Conservation (phyloP, 23 red algal species). For the Gracilaria vermiculophylla region DNA sequence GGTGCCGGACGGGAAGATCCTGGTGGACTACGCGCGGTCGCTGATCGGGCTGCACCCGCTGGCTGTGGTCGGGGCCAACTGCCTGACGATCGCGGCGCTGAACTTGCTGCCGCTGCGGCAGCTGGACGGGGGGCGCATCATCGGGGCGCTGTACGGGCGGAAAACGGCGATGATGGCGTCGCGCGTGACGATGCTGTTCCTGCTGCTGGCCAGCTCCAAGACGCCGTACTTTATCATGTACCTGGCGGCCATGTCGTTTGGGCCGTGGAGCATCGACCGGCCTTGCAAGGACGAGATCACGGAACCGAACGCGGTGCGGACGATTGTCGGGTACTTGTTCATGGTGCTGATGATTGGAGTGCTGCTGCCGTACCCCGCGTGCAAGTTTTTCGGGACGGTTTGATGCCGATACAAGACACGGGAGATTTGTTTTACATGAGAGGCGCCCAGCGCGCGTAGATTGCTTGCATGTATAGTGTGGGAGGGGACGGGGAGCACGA, state of each 20-base stretch:
- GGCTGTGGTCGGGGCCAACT: constrained; percentile 74
- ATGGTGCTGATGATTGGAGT: constrained; percentile 80
- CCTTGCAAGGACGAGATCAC: constrained; percentile 78
- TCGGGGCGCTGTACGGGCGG: constrained; percentile 71
- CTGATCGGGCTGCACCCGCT: constrained; percentile 76
- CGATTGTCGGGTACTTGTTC: constrained; percentile 69
- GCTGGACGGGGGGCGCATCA: constrained; percentile 82
- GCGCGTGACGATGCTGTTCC: constrained; percentile 72
- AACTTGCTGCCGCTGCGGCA: constrained; percentile 83
- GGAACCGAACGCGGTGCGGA: constrained; percentile 64
- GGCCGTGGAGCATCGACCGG: constrained; percentile 85
- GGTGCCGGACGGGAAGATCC: constrained; percentile 42
- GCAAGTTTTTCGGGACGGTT: constrained; percentile 56
- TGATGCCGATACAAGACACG: too few relatives aligned
- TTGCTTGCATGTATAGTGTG: too few relatives aligned
- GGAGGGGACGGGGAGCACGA: not conserved
- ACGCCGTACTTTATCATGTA: constrained; percentile 70
- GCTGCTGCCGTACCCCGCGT: constrained; percentile 63
- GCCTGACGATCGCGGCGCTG: constrained; percentile 69
- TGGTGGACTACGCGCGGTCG: constrained; percentile 30
- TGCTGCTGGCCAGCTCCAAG: constrained; percentile 61
- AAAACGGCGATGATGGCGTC: constrained; percentile 62
- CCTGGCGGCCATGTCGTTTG: constrained; percentile 67
- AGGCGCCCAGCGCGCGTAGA: too few relatives aligned
- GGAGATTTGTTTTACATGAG: too few relatives aligned